Base-by-base conservation (phyloP, 805 yeast genomes). In the Scheffersomyces stipitis region DNA sequence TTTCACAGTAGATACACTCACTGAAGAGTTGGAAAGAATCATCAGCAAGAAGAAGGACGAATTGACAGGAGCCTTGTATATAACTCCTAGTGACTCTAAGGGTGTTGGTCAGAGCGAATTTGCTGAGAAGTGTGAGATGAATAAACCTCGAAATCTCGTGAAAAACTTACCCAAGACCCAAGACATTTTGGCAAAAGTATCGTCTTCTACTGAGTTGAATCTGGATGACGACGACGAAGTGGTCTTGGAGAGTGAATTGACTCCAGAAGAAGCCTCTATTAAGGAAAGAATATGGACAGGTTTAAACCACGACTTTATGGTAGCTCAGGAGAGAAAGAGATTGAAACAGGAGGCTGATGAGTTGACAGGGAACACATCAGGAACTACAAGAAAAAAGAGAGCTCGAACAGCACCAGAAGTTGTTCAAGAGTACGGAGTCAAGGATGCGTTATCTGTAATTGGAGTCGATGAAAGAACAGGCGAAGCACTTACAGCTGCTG, bases 261-360 rank as follows among this genome's bases (percentile, higher is more conserved):
- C 76, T 2, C 80, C 75, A 36, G 88, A 82, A 34, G 96, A 90
- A 44, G 73, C 81, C 8, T 72, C 66, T 38, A 56, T 83, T 45
- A 93, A 91, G 58, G 90, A 88, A 48, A 73, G 84, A 41, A 78
- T 90, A 3, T 93, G 99, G 98, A 80, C 85, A 36, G 90, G 93
- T 2, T 71, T 87, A 27, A 90, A 95, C 60, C 86, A 85, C 41
- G 98, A 90, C 18, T 93, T 78, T 54, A 64, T 93, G 37, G 57
- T 87, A 6, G 93, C 84, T 32, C 96, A 88, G 60, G 97, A 91
- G 51, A 78, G 79, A 48, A 89, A 87, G 54, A 69, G 90, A 44
- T 69, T 91, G 41, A 87, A 90, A 56, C 74, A 75, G 35, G 96
- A 89, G 56, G 93, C 96, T 0, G 98, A 93, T 62, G 79, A 76